Percentiles rank a stretch among this genome's conserved stretches.
These are phyloP conservation scores for Globisporangium rhizosaccharum DNA, from an alignment of 352 stramenopile species.

Conservation along the genomic window DNA sequence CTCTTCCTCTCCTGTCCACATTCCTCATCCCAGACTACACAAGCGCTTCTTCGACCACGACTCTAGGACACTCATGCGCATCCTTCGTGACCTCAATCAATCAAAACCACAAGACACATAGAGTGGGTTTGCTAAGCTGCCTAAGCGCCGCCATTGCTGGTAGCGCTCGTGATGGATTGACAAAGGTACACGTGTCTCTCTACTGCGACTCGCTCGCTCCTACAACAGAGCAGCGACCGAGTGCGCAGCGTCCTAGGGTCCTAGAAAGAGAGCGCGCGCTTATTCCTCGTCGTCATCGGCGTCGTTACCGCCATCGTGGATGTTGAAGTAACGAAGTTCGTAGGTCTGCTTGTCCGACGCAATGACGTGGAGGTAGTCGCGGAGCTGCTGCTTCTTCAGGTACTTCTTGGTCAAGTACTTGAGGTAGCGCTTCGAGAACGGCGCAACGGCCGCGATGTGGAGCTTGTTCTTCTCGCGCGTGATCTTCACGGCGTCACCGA, in stretches of 20 bases:
- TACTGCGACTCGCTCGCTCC: background rate
- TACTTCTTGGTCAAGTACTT: slow-evolving; percentile 99
- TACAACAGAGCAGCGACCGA: background rate
- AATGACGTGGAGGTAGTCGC: slow-evolving; percentile 99
- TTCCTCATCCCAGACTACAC: too few relatives aligned
- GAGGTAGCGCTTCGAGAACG: slow-evolving; percentile 98
- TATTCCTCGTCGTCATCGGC: slow-evolving; percentile 88
- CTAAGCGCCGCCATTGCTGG: background rate
- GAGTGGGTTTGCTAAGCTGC: background rate
- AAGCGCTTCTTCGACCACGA: too few relatives aligned
- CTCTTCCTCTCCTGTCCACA: background rate
- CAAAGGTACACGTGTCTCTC: background rate
- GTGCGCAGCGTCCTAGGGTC: too few relatives aligned
- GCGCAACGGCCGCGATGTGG: slow-evolving; percentile 91
- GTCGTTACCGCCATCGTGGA: slow-evolving; percentile 91
- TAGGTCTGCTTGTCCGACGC: slow-evolving; percentile 98
- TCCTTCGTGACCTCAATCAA: background rate
- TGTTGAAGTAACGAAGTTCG: slow-evolving; percentile 99
- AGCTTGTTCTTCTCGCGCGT: slow-evolving; percentile 95
- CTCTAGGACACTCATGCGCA: background rate
- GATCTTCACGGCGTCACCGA: slow-evolving; percentile 95
- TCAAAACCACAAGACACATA: background rate
- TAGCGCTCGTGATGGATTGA: background rate
- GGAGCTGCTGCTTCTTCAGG: slow-evolving; percentile 99
- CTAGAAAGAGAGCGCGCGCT: slow-evolving; percentile 9